These are phyloP conservation scores for Stachybotrys chlorohalonatus DNA, from an alignment of 2,329 filamentous ascomycete species.

Conservation along the genomic window DNA sequence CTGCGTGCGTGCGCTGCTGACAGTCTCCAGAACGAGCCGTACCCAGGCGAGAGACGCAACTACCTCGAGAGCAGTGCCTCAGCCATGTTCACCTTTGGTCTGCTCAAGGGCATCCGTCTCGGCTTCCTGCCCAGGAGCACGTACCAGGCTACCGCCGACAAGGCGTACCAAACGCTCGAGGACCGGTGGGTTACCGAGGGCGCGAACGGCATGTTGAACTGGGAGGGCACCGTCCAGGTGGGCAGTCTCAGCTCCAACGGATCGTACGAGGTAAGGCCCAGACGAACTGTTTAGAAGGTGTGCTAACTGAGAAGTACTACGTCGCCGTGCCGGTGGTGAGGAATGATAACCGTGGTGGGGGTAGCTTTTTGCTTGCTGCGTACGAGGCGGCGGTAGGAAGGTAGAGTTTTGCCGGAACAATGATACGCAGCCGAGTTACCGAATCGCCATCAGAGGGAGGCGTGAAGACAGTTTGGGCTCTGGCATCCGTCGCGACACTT, in stretches of 20 bases:
- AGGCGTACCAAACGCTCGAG: slow-evolving; percentile 20
- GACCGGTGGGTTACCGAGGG: slow-evolving; percentile 31
- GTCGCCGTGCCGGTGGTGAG: slow-evolving; percentile 1
- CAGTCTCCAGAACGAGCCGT: slow-evolving; percentile 23
- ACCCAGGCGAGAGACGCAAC: slow-evolving; percentile 37
- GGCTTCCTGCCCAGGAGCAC: slow-evolving; percentile 7
- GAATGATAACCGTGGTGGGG: slow-evolving; percentile 10
- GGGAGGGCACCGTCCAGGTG: slow-evolving; percentile 39
- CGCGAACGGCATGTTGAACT: slow-evolving; percentile 31
- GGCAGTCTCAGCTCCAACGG: slow-evolving; percentile 38
- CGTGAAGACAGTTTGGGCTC: too few relatives aligned
- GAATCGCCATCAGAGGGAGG: too few relatives aligned
- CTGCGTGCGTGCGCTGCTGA: not conserved
- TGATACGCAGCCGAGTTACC: not conserved
- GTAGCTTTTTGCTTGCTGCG: slow-evolving; percentile 10
- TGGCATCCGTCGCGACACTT: too few relatives aligned
- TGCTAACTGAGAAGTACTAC: slow-evolving; percentile 6
- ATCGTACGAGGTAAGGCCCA: slow-evolving; percentile 30
- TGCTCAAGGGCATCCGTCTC: slow-evolving; percentile 29
- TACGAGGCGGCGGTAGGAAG: slow-evolving; percentile 3
- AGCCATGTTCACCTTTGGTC: slow-evolving; percentile 44
- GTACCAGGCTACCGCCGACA: slow-evolving; percentile 4
- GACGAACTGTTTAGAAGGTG: not conserved
- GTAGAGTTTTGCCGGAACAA: not conserved
- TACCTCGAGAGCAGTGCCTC: slow-evolving; percentile 49